These are phyloP conservation scores for Aspergillus bridgeri DNA, from an alignment of 495 filamentous ascomycete genomes.

Conservation along the genomic window DNA sequence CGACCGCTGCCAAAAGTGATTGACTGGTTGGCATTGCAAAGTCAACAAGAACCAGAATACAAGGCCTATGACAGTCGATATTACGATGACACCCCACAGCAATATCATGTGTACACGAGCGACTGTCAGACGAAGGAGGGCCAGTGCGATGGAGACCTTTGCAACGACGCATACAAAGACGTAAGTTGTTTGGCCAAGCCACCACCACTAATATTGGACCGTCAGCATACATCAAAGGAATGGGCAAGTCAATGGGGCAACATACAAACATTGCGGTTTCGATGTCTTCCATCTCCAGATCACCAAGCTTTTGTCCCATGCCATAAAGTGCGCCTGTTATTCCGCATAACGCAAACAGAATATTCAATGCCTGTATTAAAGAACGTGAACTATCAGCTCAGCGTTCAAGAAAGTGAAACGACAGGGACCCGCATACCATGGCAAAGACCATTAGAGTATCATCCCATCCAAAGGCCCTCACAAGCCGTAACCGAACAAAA, in stretches of 20 bases:
- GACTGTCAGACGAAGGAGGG: conserved; percentile 41
- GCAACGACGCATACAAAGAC: conserved; percentile 33
- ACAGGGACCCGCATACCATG: conserved; percentile 27
- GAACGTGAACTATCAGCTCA: not conserved
- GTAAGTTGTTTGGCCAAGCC: conserved; percentile 37
- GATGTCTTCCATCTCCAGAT: conserved; percentile 17
- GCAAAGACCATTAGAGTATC: conserved; percentile 41
- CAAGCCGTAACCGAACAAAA: conserved; percentile 37
- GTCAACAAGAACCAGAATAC: conserved; percentile 41
- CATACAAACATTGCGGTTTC: conserved; percentile 43
- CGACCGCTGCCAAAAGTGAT: conserved; percentile 36
- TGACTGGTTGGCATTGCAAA: conserved; percentile 41
- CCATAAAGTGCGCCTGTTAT: conserved; percentile 37
- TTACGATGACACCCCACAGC: conserved; percentile 30
- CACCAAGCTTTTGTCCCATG: conserved; percentile 26
- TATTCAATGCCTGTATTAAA: conserved; percentile 23
- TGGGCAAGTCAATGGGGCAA: conserved; percentile 2
- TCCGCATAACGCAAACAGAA: conserved; percentile 39
- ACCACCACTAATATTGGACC: conserved; percentile 35
- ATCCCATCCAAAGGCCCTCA: conserved; percentile 46
- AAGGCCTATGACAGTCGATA: conserved; percentile 26
- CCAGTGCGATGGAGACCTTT: conserved; percentile 39
- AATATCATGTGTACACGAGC: conserved; percentile 22
- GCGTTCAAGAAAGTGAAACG: not conserved
- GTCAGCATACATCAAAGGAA: not conserved